These are phyloP conservation scores for Mycena pura DNA, from an alignment of 768 basidiomycete genomes.

Conservation along the genomic window DNA sequence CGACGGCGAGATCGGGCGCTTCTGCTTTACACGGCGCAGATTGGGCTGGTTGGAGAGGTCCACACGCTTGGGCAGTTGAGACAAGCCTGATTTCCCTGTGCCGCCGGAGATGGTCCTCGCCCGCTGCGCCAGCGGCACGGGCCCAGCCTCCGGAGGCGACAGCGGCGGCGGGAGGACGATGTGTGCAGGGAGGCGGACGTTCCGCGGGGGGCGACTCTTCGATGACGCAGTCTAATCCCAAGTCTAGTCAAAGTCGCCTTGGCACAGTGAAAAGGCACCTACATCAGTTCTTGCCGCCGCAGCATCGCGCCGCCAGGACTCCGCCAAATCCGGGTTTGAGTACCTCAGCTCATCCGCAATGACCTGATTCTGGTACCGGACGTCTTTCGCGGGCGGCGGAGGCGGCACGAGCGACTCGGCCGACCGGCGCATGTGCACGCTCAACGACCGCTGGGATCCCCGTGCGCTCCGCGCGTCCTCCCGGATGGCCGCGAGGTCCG, in stretches of 20 bases:
- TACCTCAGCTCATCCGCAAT: slow-evolving; percentile 44
- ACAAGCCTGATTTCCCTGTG: slow-evolving; percentile 11
- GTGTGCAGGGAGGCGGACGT: slow-evolving; percentile 18
- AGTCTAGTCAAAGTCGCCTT: background rate
- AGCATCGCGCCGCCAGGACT: slow-evolving; percentile 39
- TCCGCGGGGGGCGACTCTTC: slow-evolving; percentile 21
- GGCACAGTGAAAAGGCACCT: background rate
- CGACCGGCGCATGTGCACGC: slow-evolving; percentile 10
- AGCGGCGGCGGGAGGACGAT: slow-evolving; percentile 25
- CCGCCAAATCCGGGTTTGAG: slow-evolving; percentile 38
- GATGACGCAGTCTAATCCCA: background rate
- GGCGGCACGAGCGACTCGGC: slow-evolving; percentile 19
- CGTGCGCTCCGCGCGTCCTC: slow-evolving; percentile 20
- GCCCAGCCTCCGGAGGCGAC: slow-evolving; percentile 6
- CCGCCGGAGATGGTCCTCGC: slow-evolving; percentile 20
- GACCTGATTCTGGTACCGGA: slow-evolving; percentile 31
- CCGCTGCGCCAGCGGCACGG: slow-evolving; percentile 8
- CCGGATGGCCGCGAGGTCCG: slow-evolving; percentile 17
- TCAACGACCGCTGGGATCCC: slow-evolving; percentile 9
- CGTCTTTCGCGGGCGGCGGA: slow-evolving; percentile 17
- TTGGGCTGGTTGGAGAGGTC: slow-evolving; percentile 15
- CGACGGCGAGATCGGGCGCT: slow-evolving; percentile 20
- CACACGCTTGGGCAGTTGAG: slow-evolving; percentile 5
- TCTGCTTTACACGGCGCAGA: slow-evolving; percentile 19
- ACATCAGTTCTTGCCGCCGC: slow-evolving; percentile 8